phyloP scores from a whole-genome alignment of 2,329 filamentous ascomycete species.

The Alternaria incomplexa region DNA sequence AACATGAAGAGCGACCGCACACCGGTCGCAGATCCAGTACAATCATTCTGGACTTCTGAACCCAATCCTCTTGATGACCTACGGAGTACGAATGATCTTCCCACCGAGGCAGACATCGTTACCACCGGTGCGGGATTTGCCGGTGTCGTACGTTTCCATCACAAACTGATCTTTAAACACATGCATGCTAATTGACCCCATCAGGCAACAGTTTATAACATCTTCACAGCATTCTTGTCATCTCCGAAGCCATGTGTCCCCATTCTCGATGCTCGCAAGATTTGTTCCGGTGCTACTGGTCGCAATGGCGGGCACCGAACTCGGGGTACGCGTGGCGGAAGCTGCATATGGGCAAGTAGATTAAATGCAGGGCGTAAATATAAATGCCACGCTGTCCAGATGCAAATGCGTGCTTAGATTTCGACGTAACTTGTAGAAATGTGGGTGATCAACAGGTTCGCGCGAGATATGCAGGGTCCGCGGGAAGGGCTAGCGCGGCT shows the following conservation, averaged over 20 bases:
- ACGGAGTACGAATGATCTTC: not conserved
- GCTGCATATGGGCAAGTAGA: not conserved
- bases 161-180: not conserved
- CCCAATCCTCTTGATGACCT: not conserved
- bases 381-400: not conserved
- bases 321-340: not conserved
- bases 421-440: not conserved
- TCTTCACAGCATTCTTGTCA: not conserved
- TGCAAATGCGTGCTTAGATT: not conserved
- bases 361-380: not conserved
- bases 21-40: not conserved
- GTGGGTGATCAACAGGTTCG: not conserved
- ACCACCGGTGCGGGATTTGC: slow-evolving; percentile 66
- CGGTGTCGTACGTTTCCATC: not conserved
- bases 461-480: not conserved
- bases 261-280: slow-evolving; percentile 55
- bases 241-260: not conserved
- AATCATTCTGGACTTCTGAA: not conserved
- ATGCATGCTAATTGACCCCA: no score
- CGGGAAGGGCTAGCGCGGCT: not conserved
- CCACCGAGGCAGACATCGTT: slow-evolving; percentile 39
- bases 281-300: slow-evolving; percentile 60
- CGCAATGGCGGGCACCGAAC: slow-evolving; percentile 56
- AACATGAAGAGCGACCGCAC: not conserved
- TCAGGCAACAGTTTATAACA: slow-evolving; percentile 1